Percentiles rank a stretch among this genome's conserved stretches.
These are phyloP conservation scores for Nicotiana tomentosiformis DNA, from an alignment of 257 asterid species.

Conservation along the genomic window DNA sequence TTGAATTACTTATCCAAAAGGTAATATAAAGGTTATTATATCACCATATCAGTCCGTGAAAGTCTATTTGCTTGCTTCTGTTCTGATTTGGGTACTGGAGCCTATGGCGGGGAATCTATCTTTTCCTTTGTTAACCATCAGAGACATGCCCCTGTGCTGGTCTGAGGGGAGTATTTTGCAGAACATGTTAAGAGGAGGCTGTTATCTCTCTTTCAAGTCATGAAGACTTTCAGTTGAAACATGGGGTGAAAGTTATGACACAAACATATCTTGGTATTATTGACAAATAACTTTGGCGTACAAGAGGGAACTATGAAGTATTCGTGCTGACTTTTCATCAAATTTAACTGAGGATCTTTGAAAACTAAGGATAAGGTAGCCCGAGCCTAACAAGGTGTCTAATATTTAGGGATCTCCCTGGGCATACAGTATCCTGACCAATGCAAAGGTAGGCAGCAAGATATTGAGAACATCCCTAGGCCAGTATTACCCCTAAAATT, in stretches of 20 bases:
- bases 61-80: not conserved
- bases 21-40: not conserved
- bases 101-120: not conserved
- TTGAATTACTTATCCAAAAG: not conserved
- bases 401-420: not conserved
- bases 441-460: not conserved
- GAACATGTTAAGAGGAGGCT: not conserved
- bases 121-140: not conserved
- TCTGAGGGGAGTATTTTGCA: not conserved
- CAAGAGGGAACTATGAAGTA: not conserved
- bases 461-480: not conserved
- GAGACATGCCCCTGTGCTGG: not conserved
- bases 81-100: not conserved
- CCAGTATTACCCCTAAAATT: not conserved
- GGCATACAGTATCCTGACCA: not conserved
- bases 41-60: not conserved
- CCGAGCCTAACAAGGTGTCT: not conserved
- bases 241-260: not conserved
- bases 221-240: not conserved
- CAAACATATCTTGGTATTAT: not conserved
- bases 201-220: not conserved
- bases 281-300: not conserved
- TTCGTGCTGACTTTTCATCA: not conserved
- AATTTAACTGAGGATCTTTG: not conserved
- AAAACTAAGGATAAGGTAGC: not conserved